These are phyloP conservation scores for Exsudoporus frostii DNA, from an alignment of 768 basidiomycete genomes.

Conservation along the genomic window DNA sequence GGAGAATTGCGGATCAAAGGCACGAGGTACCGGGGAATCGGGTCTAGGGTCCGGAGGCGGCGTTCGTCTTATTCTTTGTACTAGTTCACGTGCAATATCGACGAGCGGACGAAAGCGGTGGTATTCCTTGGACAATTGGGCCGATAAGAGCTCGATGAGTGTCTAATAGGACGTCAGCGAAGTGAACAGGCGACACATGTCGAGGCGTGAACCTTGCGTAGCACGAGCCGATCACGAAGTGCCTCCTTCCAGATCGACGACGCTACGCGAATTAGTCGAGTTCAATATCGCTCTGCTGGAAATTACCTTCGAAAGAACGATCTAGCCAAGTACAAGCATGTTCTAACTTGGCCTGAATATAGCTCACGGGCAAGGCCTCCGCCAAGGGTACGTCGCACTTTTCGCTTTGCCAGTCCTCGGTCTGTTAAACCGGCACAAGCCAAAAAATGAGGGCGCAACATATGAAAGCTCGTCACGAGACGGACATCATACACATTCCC, in stretches of 20 bases:
- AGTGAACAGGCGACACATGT: not conserved
- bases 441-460: slow-evolving; percentile 10
- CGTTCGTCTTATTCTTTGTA: slow-evolving; percentile 17
- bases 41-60: slow-evolving; percentile 37
- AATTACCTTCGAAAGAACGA: slow-evolving; percentile 40
- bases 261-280: slow-evolving; percentile 33
- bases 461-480: slow-evolving; percentile 20
- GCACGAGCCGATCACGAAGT: slow-evolving; percentile 47
- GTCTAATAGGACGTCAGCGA: slow-evolving; percentile 19
- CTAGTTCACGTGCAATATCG: slow-evolving; percentile 14
- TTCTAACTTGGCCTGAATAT: slow-evolving; percentile 54
- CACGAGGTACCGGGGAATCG: slow-evolving; percentile 47
- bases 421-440: slow-evolving; percentile 38
- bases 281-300: not conserved
- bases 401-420: slow-evolving; percentile 88
- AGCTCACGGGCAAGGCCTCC: slow-evolving; percentile 56
- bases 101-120: slow-evolving; percentile 17
- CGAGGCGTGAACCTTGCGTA: slow-evolving; percentile 51
- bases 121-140: slow-evolving; percentile 28
- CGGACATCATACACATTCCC: slow-evolving; percentile 76
- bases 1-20: slow-evolving; percentile 66
- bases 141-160: slow-evolving; percentile 25
- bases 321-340: slow-evolving; percentile 61
- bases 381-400: slow-evolving; percentile 79
- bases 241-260: slow-evolving; percentile 48